Conservation (phyloP, 2,329 filamentous ascomycete species). For the Pestalotiopsis sp. region DNA sequence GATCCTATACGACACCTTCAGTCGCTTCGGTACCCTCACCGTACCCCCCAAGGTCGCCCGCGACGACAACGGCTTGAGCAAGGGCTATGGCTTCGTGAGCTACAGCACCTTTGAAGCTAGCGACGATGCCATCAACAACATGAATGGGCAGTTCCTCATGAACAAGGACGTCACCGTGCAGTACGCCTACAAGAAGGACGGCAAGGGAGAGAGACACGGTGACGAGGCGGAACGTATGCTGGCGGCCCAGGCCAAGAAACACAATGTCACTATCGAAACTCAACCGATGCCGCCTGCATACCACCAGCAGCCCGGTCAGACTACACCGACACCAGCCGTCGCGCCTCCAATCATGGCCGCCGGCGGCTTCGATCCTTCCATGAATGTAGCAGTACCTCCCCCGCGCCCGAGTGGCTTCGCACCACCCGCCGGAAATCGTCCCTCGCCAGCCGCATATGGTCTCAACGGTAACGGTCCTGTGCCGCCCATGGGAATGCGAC, state of each 20-base stretch:
- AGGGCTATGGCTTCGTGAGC: conserved; percentile 95
- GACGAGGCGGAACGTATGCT: conserved; percentile 92
- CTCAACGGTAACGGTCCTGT: conserved; percentile 45
- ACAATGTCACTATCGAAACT: conserved; percentile 84
- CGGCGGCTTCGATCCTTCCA: conserved; percentile 21
- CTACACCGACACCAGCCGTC: conserved; percentile 25
- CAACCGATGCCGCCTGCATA: conserved; percentile 77
- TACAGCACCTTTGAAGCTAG: conserved; percentile 93
- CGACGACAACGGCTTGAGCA: conserved; percentile 84
- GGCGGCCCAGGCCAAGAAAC: conserved; percentile 88
- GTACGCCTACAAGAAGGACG: conserved; percentile 99
- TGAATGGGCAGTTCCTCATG: conserved; percentile 96
- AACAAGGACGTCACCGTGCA: conserved; percentile 97
- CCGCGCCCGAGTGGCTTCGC: conserved; percentile 40
- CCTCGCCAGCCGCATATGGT: conserved; percentile 33
- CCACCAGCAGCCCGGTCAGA: conserved; percentile 45
- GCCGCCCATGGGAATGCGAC: conserved; percentile 29
- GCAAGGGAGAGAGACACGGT: conserved; percentile 93
- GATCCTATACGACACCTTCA: conserved; percentile 91
- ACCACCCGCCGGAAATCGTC: conserved; percentile 28
- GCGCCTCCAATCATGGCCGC: conserved; percentile 30
- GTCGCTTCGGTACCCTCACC: conserved; percentile 84
- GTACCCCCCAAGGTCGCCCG: conserved; percentile 88
- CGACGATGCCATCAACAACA: conserved; percentile 86
- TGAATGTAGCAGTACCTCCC: conserved; percentile 31